Evolutionary conservation across 257 asterid genomes (phyloP).

Genomic region (Paulownia fortunei): DNA sequence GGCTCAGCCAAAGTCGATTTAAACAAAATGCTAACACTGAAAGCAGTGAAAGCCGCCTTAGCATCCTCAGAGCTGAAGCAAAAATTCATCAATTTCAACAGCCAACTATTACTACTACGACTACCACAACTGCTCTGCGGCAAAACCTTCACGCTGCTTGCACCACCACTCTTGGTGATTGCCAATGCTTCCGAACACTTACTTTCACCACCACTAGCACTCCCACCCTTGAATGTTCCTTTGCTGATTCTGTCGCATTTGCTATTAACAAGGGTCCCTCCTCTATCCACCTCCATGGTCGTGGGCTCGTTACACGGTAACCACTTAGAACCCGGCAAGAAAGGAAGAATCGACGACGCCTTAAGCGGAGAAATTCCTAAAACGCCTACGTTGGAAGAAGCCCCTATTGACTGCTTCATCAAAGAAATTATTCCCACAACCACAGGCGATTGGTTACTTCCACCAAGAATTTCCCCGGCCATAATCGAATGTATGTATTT

Average conservation of each 20-base stretch:
- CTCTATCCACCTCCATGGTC: constrained; percentile 61
- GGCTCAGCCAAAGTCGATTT: constrained; percentile 95
- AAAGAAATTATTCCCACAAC: constrained; percentile 60
- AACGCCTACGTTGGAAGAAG: constrained; percentile 31
- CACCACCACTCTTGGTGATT: constrained; percentile 39
- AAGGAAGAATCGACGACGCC: constrained; percentile 54
- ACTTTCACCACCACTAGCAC: constrained; percentile 26
- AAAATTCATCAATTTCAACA: constrained; percentile 62
- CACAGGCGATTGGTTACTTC: constrained; percentile 47
- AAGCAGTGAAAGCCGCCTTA: constrained; percentile 86
- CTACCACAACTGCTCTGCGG: constrained; percentile 27
- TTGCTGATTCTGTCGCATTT: constrained; percentile 10
- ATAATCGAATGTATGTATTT: constrained; percentile 39
- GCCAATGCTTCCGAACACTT: constrained; percentile 58
- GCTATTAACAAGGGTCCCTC: constrained; percentile 46
- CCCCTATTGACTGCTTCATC: constrained; percentile 54
- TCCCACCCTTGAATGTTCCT: constrained; percentile 21
- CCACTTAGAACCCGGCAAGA: constrained; percentile 71
- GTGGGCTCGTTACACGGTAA: constrained; percentile 59
- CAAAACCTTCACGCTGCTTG: constrained; percentile 36
- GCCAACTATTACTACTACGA: constrained; percentile 51
- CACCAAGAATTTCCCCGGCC: constrained; percentile 54
- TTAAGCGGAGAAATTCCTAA: constrained; percentile 67
- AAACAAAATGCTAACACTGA: constrained; percentile 79
- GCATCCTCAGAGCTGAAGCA: constrained; percentile 77